These are phyloP conservation scores for Trifolium pratense DNA, from an alignment of 306 rosid genomes.

Conservation along the genomic window DNA sequence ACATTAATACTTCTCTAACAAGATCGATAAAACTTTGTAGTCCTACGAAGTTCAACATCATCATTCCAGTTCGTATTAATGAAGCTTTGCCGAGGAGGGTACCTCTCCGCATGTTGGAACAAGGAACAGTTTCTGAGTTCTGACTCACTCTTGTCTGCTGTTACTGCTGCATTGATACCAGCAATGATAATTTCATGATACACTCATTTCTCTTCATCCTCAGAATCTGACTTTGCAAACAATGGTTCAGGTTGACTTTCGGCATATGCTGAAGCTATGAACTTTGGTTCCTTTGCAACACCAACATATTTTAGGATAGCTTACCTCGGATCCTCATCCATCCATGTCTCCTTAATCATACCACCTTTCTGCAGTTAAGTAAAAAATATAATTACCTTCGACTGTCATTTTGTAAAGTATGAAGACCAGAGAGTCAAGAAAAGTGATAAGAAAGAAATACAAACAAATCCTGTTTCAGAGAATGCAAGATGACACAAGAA, in stretches of 20 bases:
- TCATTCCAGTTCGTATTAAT: too few relatives aligned
- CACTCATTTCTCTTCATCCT: conserved; percentile 85
- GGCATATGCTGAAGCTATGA: conserved; percentile 95
- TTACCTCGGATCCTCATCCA: conserved; percentile 99
- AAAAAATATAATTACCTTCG: conserved; percentile 40
- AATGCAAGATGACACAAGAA: conserved; percentile 33
- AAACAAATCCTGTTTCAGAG: conserved; percentile 28
- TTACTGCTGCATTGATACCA: conserved; percentile 1
- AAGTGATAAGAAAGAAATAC: neutral
- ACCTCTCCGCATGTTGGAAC: too few relatives aligned
- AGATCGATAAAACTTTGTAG: too few relatives aligned
- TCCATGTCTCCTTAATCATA: conserved; percentile 98
- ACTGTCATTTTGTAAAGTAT: conserved; percentile 26
- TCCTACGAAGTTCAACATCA: too few relatives aligned
- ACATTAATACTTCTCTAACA: too few relatives aligned
- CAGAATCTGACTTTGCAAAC: conserved; percentile 87
- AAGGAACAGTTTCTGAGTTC: conserved; percentile 20
- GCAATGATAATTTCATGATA: conserved; percentile 25
- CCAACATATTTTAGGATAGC: conserved; percentile 95
- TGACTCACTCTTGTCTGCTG: neutral
- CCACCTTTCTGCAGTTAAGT: conserved; percentile 83
- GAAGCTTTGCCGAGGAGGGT: too few relatives aligned
- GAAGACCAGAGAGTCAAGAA: neutral
- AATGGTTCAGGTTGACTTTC: conserved; percentile 89
- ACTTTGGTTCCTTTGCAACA: conserved; percentile 87